Conservation (phyloP, 164 flowering plant genomes). For the Vitis cinerea region DNA sequence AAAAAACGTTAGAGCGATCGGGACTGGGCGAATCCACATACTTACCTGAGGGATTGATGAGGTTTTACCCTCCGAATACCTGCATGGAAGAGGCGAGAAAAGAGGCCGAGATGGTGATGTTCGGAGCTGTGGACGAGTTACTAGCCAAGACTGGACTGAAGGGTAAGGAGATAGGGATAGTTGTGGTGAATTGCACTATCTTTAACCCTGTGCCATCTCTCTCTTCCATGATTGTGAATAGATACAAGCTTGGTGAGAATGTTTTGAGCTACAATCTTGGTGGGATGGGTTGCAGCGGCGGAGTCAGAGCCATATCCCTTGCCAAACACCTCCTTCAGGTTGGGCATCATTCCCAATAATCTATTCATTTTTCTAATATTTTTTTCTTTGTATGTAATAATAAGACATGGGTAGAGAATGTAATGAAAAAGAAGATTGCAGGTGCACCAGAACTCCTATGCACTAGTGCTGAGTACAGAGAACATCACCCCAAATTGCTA, state of each 20-base stretch:
- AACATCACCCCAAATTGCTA: slow-evolving; percentile 24
- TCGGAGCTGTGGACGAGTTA: slow-evolving; percentile 39
- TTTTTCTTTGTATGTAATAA: background rate
- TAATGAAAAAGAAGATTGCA: slow-evolving; percentile 1
- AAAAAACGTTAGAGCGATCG: slow-evolving; percentile 22
- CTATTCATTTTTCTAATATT: background rate
- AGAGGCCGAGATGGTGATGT: slow-evolving; percentile 34
- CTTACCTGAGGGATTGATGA: slow-evolving; percentile 22
- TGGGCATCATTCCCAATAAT: background rate
- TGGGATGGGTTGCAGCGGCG: slow-evolving; percentile 54
- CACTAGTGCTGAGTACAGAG: slow-evolving; percentile 38
- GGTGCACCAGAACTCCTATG: slow-evolving; percentile 35
- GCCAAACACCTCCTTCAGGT: slow-evolving; percentile 46
- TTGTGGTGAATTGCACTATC: slow-evolving; percentile 38
- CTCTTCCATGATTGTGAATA: slow-evolving; percentile 35
- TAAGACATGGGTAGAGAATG: background rate
- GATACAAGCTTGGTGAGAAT: slow-evolving; percentile 29
- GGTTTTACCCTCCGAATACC: slow-evolving; percentile 17
- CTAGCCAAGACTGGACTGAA: slow-evolving; percentile 25
- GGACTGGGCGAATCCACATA: slow-evolving; percentile 33
- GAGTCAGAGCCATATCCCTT: slow-evolving; percentile 29
- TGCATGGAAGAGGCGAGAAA: slow-evolving; percentile 25
- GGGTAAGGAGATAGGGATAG: slow-evolving; percentile 29
- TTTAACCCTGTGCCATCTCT: slow-evolving; percentile 35
- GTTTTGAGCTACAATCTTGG: slow-evolving; percentile 28